A percentile compares a stretch with the other conserved stretches of the same genome.
These are phyloP conservation scores for Pyricularia sp. DNA, from an alignment of 2,329 filamentous ascomycete species.

Conservation along the genomic window DNA sequence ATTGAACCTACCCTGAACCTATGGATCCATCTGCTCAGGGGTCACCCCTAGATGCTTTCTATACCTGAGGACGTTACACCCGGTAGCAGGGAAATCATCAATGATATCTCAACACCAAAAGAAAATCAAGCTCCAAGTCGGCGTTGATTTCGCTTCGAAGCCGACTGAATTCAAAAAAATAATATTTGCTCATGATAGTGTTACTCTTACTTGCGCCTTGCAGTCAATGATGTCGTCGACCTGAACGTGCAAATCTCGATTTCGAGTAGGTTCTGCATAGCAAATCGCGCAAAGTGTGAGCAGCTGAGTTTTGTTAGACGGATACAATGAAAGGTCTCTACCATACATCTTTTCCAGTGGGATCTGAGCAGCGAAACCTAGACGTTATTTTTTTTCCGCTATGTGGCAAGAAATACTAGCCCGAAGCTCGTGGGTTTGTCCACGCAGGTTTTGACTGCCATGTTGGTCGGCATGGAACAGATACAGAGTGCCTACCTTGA, in stretches of 20 bases:
- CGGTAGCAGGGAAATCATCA: background rate
- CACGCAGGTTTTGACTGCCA: background rate
- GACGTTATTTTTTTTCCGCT: background rate
- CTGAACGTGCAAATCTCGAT: background rate
- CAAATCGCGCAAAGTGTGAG: background rate
- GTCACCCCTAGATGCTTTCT: background rate
- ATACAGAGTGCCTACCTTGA: background rate
- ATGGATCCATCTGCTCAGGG: background rate
- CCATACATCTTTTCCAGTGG: too few species aligned
- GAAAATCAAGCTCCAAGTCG: background rate
- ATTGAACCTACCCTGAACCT: background rate
- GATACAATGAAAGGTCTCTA: too few species aligned
- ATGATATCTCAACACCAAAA: background rate
- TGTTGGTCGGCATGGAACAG: background rate
- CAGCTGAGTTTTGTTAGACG: background rate
- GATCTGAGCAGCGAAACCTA: background rate
- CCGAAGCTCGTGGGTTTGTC: background rate
- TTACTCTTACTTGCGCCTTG: too few species aligned
- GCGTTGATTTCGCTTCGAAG: background rate
- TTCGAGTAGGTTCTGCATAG: background rate
- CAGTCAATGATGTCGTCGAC: background rate
- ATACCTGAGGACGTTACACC: too few species aligned
- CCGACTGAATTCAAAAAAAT: background rate
- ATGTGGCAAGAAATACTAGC: background rate
- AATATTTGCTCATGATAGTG: background rate